Evolutionary conservation across 192 early-diverging fungal species (phyloP), one percentile per base, ranked within the genome.

Genomic region (Entomortierella parvispora): DNA sequence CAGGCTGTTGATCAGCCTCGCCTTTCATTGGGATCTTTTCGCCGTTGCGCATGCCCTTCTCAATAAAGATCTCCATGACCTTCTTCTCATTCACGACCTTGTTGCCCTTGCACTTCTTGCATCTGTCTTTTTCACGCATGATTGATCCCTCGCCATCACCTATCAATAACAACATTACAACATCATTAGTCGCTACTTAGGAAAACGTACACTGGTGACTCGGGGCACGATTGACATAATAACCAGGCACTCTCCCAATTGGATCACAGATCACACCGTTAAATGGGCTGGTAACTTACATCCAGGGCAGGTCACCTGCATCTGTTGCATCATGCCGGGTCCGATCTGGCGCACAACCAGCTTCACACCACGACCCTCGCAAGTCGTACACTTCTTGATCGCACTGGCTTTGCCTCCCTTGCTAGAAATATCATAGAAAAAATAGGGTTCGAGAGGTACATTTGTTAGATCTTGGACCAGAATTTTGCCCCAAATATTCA

Each of bases 1-100:
- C 95, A 3, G 98, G 98, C 67, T 82, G 87, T 75, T 99, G 97
- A 81, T 99, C 98, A 54, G 92, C 98, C 80, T 99, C 96, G 28
- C 97, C 97, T 62, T 84, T 82, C 82, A 99, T 93, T 5, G 89
- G 85, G 59, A 99, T 96, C 81, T 89, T 91, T 61, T 98, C 94
- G 23, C 94, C 93, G 60, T 97, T 85, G 31, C 62, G 71, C 95
- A 97, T 97, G 32, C 98, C 98, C 78, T 95, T 96, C 67, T 98
- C 95, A 47, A 99, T 91, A 68, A 87, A 88, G 58, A 99, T 88
- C 64, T 96, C 96, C 47, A 99, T 88, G 7, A 90, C 84, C 79
- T 98, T 98, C 65, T 93, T 93, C 81, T 97, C 96, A 28, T 89
- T 83, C 14, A 85, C 80, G 1, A 94, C 87, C 82, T 97, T 93